Conservation (phyloP, 164 flowering plant genomes). For the Macadamia integrifolia region DNA sequence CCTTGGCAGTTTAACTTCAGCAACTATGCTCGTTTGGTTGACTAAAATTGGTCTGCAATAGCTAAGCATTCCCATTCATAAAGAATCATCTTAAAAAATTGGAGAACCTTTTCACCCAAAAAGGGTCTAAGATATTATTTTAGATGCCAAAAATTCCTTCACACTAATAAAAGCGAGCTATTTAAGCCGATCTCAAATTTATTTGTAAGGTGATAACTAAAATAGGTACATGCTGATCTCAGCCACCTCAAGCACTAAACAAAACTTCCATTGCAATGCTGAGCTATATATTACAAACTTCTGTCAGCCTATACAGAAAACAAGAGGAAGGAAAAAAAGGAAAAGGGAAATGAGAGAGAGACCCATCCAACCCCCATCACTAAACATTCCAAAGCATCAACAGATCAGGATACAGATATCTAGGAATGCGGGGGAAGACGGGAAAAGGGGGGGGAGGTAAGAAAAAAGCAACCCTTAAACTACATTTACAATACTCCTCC, state of each 20-base stretch:
- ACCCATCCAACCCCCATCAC: constrained; percentile 23
- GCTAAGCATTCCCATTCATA: background rate
- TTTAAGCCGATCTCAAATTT: constrained; percentile 9
- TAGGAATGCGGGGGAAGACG: constrained; percentile 1
- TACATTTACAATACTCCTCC: constrained; percentile 23
- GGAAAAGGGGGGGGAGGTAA: background rate
- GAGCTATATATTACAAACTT: constrained; percentile 37
- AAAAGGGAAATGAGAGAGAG: constrained; percentile 2
- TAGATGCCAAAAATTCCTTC: constrained; percentile 1
- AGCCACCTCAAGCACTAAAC: constrained; percentile 15
- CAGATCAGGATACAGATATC: constrained; percentile 16
- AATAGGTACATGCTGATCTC: constrained; percentile 21
- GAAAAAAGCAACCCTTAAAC: constrained; percentile 22
- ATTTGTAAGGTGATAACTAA: constrained; percentile 18
- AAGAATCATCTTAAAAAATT: background rate
- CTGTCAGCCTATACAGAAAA: constrained; percentile 48
- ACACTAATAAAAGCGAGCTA: constrained; percentile 7
- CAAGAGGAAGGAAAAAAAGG: background rate
- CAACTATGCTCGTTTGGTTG: background rate
- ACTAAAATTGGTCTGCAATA: background rate
- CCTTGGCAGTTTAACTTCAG: too few species aligned
- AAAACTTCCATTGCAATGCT: constrained; percentile 25
- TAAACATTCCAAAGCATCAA: constrained; percentile 24
- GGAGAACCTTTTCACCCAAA: background rate
- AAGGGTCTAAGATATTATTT: background rate